Base-by-base conservation (phyloP, 2,329 filamentous ascomycete genomes). In the Ophiostoma perfectum region DNA sequence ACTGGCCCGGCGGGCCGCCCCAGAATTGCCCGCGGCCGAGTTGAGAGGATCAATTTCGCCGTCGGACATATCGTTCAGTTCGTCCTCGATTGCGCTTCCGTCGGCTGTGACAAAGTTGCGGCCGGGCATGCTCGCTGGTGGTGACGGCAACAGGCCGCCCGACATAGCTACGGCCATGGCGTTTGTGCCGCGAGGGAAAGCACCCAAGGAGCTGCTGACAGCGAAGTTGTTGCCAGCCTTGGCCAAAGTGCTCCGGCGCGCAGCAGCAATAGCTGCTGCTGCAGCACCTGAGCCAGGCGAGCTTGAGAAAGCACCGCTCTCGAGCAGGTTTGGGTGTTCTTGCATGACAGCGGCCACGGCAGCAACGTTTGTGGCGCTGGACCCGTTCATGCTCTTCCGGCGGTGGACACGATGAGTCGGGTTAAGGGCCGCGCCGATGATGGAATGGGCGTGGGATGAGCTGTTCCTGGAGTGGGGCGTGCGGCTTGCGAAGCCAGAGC, bases 311-410 rank as follows among this genome's bases (percentile, higher is more conserved):
- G 12, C 8, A 16, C 39, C 39, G 7, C 16, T 63, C 14, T 63
- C 7, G 12, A 63, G 39, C 39, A 63, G 16, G 38, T 18, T 42
- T 44, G 60, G 60, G 36, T 42, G 49, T 76, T 91, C 90, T 75
- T 87, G 87, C 71, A 91, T 80, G 66, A 89, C 90, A 12, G 89
- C 89, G 44, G 90, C 90, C 71, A 94, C 81, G 67, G 90, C 91
- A 18, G 90, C 89, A 63, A 90, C 87, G 78, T 90, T 93, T 77
- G 86, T 84, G 64, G 83, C 85, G 64, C 84, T 85, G 64, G 89
- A 86, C 72, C 88, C 90, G 70, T 91, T 92, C 76, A 96, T 93
- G 80, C 93, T 97, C 86, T 98, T 98, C 75, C 95, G 88, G 75
- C 94, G 91, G 74, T 91, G 93, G 73, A 98, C 88, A 74, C 95